Base-by-base conservation (phyloP, 108 stramenopile genomes). In the Nannochloropsis gaditana region DNA sequence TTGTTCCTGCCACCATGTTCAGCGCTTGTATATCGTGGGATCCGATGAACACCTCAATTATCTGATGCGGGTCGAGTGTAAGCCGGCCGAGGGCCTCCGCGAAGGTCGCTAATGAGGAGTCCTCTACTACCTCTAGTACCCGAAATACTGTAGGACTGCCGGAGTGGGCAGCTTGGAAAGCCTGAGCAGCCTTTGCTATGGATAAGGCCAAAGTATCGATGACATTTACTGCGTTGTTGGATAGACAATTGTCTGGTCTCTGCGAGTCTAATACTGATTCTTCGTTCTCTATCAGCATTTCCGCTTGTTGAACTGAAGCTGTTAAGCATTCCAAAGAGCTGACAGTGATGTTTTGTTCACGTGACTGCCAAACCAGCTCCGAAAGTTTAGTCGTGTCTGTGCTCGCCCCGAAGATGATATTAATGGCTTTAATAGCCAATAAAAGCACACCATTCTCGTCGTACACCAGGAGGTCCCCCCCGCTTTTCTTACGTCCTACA, bases 331-430 rank as follows among this genome's bases (percentile, higher is more conserved):
- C 59, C 59, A 73, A 73, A n/a, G 6, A 6, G 59, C 59, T n/a
- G 4, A n/a, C 59, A 73, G 15, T n/a, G 19, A 73, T 73, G 19
- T 15, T 73, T n/a, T 15, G 19, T n/a, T 6, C 6, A n/a, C 59
- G 59, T 73, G 59, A 73, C 59, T 73, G 59, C 59, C 59, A 73
- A 3, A 73, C 59, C 59, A 73, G n/a, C n/a, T 73, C 59, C n/a
- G 59, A 73, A n/a, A 73, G 59, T n/a, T n/a, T 15, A n/a, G 59
- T 73, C 6, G 59, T 73, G 59, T 73, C 59, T n/a, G 3, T 73
- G 59, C 59, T 73, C 59, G 59, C 59, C 19, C 59, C 59, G n/a
- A 73, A 73, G 59, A 73, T 73, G 59, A 15, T n/a, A n/a, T n/a
- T 73, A 6, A 73, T 73, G 6, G 15, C n/a, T 73, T 73, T 15